Base-by-base conservation (phyloP, 179 eudicot genomes). In the Heliamphora pulchella region DNA sequence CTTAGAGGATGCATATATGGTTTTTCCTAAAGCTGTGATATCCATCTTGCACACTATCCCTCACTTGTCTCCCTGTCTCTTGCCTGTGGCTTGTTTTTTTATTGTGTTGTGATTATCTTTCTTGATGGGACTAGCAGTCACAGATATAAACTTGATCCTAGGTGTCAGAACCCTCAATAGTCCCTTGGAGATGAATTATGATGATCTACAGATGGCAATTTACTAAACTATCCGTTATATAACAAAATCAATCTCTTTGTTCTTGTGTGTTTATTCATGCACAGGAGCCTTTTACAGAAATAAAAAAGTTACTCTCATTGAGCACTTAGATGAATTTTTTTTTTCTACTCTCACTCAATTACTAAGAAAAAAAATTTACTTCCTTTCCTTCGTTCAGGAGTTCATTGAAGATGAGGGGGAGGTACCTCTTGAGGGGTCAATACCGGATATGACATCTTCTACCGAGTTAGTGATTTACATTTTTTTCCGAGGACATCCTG, bases 391-490 rank as follows among this genome's bases (percentile, higher is more conserved):
- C 31, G 0, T 31, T 81, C 86, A 96, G 99, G 98, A 96, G 80
- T 96, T 96, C 81, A 89, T 96, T 78, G 96, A 96, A 89, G 96
- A 98, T 82, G 89, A 84, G 76, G 99, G 98, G 71, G 99, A 96
- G 90, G 87, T 86, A 80, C 98, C 98, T 31, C 91, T 96, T 75
- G 99, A 96, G 87, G 99, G 99, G 84, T 89, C 98, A 77, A 96
- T 96, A 82, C 98, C 99, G 43, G 99, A 96, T 79, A 96, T 96
- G 99, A 96, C 97, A 81, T 91, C 99, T 82, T 94, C 98, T 22
- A 96, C 99, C 5, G 99, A 96, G 99, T 95, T 61, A 89, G 92
- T 79, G 62, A 76, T 76, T 2, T 57, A 13, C 10, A 59, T 44
- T 15, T 70, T 78, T 39, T 39, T 53, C 61, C 46, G 10, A n/a